Conservation (phyloP, 768 basidiomycete species). For the Rhodotorula sphaerocarpa region DNA sequence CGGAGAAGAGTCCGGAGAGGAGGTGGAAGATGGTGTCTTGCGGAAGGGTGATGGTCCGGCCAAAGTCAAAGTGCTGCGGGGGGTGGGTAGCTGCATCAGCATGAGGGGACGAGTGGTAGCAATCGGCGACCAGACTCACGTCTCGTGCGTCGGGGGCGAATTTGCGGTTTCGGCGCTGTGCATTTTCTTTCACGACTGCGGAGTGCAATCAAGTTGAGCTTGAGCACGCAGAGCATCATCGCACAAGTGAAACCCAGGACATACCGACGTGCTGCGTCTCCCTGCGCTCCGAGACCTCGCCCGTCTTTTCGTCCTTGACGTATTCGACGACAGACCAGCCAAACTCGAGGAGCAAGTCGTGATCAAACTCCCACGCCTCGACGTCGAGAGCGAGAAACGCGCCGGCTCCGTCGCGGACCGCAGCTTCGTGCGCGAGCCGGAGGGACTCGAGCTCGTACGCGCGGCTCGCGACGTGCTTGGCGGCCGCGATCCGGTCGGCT, state of each 20-base stretch:
- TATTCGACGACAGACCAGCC: conserved; percentile 27
- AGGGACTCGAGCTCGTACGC: conserved; percentile 14
- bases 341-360: conserved; percentile 18
- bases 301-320: neutral
- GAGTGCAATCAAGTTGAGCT: neutral
- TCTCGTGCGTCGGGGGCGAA: conserved; percentile 15
- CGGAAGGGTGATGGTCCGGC: conserved; percentile 5
- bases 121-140: no score
- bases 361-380: conserved; percentile 25
- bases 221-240: neutral
- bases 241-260: neutral
- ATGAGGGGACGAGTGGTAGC: no score
- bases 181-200: conserved; percentile 23
- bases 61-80: conserved; percentile 27
- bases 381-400: conserved; percentile 30
- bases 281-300: conserved; percentile 3
- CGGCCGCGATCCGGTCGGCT: neutral
- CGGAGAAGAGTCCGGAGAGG: conserved; percentile 19
- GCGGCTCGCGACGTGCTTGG: neutral
- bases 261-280: conserved; percentile 19
- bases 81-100: no score
- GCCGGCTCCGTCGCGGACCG: conserved; percentile 4
- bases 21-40: conserved; percentile 1
- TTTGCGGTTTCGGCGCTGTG: conserved; percentile 1
- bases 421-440: conserved; percentile 8